phyloP scores from a whole-genome alignment of 140 eudicot species.

The Anethum foeniculum region DNA sequence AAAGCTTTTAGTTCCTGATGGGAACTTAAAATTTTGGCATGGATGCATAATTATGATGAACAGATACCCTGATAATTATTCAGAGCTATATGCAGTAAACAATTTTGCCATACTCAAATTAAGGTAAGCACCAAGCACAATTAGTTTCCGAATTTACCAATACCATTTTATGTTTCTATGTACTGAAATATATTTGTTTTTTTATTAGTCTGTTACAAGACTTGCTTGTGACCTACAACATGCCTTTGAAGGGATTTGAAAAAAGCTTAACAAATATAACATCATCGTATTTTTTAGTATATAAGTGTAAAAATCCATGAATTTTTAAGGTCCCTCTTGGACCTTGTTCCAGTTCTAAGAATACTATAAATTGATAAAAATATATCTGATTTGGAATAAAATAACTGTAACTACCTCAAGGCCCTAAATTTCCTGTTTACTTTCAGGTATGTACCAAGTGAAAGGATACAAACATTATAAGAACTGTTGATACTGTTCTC shows the following conservation, averaged over 20 bases:
- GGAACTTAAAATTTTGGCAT: not conserved
- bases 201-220: no score
- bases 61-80: not conserved
- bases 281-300: not conserved
- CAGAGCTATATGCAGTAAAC: not conserved
- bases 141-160: not conserved
- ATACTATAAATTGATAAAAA: not conserved
- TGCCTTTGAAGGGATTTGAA: no score
- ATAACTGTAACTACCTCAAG: not conserved
- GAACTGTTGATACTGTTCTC: not conserved
- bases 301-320: not conserved
- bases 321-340: not conserved
- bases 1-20: not conserved
- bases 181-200: no score
- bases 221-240: no score
- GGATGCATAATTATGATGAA: not conserved
- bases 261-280: not conserved
- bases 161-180: not conserved
- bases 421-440: not conserved
- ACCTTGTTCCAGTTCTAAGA: not conserved
- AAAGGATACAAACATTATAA: not conserved
- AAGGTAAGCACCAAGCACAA: not conserved
- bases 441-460: not conserved
- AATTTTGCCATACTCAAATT: not conserved
- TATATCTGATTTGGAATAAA: not conserved